Evolutionary conservation across 2,329 filamentous ascomycete genomes (phyloP), one percentile per base, ranked within the genome.

Genomic region (Amauroascus verrucosus): DNA sequence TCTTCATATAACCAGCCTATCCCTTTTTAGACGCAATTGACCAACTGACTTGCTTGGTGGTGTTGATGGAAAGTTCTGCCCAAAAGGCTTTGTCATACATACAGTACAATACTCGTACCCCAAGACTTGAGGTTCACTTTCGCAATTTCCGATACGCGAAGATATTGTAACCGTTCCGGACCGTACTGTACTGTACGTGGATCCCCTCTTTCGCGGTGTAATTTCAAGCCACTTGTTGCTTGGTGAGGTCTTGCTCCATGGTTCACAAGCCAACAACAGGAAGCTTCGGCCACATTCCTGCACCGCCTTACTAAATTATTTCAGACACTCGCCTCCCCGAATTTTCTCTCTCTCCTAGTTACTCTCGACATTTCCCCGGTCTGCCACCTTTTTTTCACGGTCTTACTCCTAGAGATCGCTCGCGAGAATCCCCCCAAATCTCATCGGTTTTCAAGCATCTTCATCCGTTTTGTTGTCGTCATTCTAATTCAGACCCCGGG

Each of bases 391-490:
- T 8, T 26, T 37, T 52, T 38, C 6, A 3, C 24, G 3, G 5
- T 41, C n/a, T 32, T 14, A 13, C 6, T n/a, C 46, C 20, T 40
- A 30, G 33, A 38, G 14, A 48, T 43, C 57, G 49, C 43, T 48
- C 48, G 32, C 35, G 41, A 51, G 49, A 33, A 16, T 13, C 20
- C 5, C 13, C 20, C 2, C 28, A 24, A 24, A 33, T 50, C 43
- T 44, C 41, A 43, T 46, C 48, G 18, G 52, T 37, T 22, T 53
- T 37, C 48, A n/a, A 43, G 35, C 48, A 47, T 51, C 53, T 50
- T 56, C 48, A 53, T 18, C 57, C 48, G 53, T 60, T 61, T 56
- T 59, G 57, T 55, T 48, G 56, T 57, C 51, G 35, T 47, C 30
- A 51, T 33, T 30, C 40, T 30, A 8, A 28, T 18, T 6, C 41